Percentiles rank a stretch among this genome's conserved stretches.
These are phyloP conservation scores for Pseudotsuga menziesii DNA, from an alignment of 75 land plant species.

Conservation along the genomic window DNA sequence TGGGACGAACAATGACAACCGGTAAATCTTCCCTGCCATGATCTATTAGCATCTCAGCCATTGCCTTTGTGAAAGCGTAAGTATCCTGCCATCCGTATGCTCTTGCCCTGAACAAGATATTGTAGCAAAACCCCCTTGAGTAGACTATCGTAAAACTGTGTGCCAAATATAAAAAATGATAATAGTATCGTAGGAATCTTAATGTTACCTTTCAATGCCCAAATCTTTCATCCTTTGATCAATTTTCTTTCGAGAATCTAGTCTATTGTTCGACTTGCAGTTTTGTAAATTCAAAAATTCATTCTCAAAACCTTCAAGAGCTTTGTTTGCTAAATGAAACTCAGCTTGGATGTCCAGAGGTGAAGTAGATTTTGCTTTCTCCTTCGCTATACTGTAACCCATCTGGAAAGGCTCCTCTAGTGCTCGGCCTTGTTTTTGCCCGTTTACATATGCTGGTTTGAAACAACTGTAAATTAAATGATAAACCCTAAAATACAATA, in stretches of 20 bases:
- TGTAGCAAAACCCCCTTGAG: not conserved
- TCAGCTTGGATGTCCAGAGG: slow-evolving; percentile 46
- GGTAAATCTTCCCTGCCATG: slow-evolving; percentile 66
- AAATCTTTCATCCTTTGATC: slow-evolving; percentile 62
- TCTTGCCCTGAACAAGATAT: slow-evolving; percentile 49
- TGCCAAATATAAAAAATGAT: not conserved
- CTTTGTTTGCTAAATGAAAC: slow-evolving; percentile 31
- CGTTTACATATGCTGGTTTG: slow-evolving; percentile 84
- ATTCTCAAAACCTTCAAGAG: not conserved
- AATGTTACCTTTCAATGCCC: slow-evolving; percentile 62
- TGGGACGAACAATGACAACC: slow-evolving; percentile 74
- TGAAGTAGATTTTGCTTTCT: slow-evolving; percentile 21
- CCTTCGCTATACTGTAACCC: slow-evolving; percentile 72
- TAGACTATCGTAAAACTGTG: not conserved
- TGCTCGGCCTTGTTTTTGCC: slow-evolving; percentile 57
- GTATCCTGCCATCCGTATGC: slow-evolving; percentile 95
- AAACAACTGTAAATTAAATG: not conserved
- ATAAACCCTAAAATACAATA: too few species aligned
- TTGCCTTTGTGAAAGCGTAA: slow-evolving; percentile 92
- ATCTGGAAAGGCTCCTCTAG: slow-evolving; percentile 68
- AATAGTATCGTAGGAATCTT: not conserved
- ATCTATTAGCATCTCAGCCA: slow-evolving; percentile 87
- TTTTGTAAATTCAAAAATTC: not conserved
- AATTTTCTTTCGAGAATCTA: slow-evolving; percentile 9
- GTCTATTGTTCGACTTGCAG: not conserved